phyloP scores from a whole-genome alignment of 78 protist species.

The Diacronema lutheri region DNA sequence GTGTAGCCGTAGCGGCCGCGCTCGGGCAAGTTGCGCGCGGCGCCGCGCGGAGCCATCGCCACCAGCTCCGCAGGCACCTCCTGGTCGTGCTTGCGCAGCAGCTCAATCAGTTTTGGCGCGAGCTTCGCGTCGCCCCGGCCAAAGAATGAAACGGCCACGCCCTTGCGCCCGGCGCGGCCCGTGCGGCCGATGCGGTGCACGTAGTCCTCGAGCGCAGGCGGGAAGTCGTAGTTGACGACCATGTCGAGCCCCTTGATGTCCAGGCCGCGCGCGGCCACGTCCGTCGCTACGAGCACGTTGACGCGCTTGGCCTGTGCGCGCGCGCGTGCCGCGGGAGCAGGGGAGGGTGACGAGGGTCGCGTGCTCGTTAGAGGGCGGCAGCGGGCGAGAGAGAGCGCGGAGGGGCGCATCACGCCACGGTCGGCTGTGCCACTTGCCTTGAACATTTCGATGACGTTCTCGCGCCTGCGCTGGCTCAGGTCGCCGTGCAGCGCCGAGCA shows the following conservation, averaged over 20 bases:
- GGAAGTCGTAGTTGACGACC: slow-evolving; percentile 57
- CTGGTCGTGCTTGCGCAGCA: neutral
- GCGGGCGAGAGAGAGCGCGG: too few relatives aligned
- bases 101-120: neutral
- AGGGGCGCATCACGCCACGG: too few relatives aligned
- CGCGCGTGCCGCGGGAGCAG: too few relatives aligned
- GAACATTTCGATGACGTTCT: too few relatives aligned
- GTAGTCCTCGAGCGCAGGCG: slow-evolving; percentile 14
- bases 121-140: neutral
- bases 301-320: too few relatives aligned
- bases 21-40: too few relatives aligned
- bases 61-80: neutral
- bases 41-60: neutral
- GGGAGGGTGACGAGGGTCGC: too few relatives aligned
- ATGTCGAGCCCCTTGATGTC: slow-evolving; percentile 68
- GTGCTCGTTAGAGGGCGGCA: too few relatives aligned
- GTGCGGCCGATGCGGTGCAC: slow-evolving; percentile 64
- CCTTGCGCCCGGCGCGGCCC: slow-evolving; percentile 3
- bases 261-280: slow-evolving; percentile 77
- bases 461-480: too few relatives aligned
- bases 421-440: too few relatives aligned
- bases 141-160: neutral
- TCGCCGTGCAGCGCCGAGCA: too few relatives aligned
- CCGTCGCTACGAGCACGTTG: slow-evolving; percentile 64
- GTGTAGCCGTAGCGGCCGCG: too few relatives aligned